A percentile compares a stretch with the other conserved stretches of the same genome.
Conservation (phyloP, 2,329 filamentous ascomycete genomes). For the Colletotrichum graminicola region DNA sequence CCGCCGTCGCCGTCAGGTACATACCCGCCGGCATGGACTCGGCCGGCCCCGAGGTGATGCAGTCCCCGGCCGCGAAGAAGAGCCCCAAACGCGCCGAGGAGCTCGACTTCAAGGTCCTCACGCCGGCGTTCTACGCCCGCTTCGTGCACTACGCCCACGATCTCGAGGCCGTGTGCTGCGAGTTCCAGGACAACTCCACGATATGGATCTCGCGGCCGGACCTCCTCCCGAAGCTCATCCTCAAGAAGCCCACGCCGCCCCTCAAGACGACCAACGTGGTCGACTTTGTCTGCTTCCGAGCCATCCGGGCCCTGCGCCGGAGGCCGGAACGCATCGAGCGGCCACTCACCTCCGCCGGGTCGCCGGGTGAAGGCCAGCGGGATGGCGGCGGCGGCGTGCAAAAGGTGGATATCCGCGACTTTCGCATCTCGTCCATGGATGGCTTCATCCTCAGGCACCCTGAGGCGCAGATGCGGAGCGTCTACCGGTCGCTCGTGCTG, state of each 20-base stretch:
- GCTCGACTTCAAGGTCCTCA: constrained; percentile 70
- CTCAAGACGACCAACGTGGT: constrained; percentile 51
- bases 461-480: constrained; percentile 45
- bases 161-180: constrained; percentile 71
- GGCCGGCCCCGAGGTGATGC: constrained; percentile 51
- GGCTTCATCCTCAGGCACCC: constrained; percentile 57
- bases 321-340: constrained; percentile 56
- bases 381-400: constrained; percentile 17
- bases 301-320: constrained; percentile 59
- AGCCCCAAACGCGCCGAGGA: constrained; percentile 47
- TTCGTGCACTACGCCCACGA: constrained; percentile 74
- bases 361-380: constrained; percentile 27
- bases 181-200: constrained; percentile 70
- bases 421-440: constrained; percentile 65
- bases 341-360: constrained; percentile 56
- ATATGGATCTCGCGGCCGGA: constrained; percentile 68
- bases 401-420: constrained; percentile 58
- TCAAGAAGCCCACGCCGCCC: constrained; percentile 54
- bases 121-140: constrained; percentile 75
- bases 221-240: constrained; percentile 60
- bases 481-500: constrained; percentile 55
- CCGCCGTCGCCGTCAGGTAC: constrained; percentile 65
- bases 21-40: constrained; percentile 60
- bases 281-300: constrained; percentile 58
- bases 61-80: constrained; percentile 48